Conservation (phyloP, 2,329 filamentous ascomycete genomes). For the Exophiala lecanii-corni region DNA sequence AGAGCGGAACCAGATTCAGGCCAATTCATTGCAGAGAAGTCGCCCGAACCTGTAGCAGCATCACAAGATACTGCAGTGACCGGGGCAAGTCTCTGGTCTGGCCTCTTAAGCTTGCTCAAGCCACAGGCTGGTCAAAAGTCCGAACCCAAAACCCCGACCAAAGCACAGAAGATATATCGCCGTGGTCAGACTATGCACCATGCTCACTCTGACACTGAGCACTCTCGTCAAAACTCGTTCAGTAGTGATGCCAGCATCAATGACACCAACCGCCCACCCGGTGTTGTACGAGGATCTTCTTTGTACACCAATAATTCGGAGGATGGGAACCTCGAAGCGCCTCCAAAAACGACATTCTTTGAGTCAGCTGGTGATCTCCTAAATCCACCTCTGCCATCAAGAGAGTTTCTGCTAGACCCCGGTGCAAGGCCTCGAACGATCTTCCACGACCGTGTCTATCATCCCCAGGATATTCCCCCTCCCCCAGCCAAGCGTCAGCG, state of each 20-base stretch:
- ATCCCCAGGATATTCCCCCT: conserved; percentile 85
- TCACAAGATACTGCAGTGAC: background rate
- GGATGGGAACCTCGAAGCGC: conserved; percentile 54
- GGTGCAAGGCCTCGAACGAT: conserved; percentile 78
- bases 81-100: conserved; percentile 52
- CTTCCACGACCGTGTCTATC: conserved; percentile 94
- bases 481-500: conserved; percentile 53
- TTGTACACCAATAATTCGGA: conserved; percentile 40
- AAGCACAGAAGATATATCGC: conserved; percentile 67
- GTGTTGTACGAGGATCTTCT: conserved; percentile 48
- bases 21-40: conserved; percentile 16
- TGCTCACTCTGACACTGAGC: conserved; percentile 28
- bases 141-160: conserved; percentile 39
- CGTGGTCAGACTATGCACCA: conserved; percentile 68
- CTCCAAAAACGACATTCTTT: conserved; percentile 87
- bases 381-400: conserved; percentile 78
- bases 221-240: conserved; percentile 5
- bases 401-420: conserved; percentile 79
- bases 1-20: conserved; percentile 8
- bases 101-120: conserved; percentile 71
- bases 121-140: conserved; percentile 41
- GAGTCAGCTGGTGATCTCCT: conserved; percentile 91
- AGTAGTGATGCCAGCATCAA: background rate
- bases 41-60: conserved; percentile 18
- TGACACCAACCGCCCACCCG: conserved; percentile 3